phyloP scores from a whole-genome alignment of 768 basidiomycete species.

The Ramaria sp. region DNA sequence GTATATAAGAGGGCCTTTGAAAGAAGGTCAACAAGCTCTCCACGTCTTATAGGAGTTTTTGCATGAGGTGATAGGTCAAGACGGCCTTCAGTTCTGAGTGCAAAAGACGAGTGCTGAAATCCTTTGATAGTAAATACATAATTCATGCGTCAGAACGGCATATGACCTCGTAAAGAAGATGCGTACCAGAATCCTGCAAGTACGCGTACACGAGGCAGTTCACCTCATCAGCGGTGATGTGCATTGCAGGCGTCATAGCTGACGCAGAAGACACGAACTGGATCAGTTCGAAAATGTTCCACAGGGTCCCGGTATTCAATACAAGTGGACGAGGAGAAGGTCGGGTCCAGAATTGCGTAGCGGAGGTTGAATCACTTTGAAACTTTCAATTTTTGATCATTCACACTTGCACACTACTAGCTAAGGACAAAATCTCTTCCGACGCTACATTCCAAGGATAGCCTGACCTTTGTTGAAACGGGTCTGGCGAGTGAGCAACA shows the following conservation, averaged over 20 bases:
- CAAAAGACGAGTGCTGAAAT: constrained; percentile 73
- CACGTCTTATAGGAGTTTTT: constrained; percentile 66
- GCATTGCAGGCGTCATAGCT: constrained; percentile 38
- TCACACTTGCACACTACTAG: background rate
- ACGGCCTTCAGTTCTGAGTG: constrained; percentile 63
- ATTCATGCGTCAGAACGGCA: background rate
- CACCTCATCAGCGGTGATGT: constrained; percentile 71
- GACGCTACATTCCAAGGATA: too few species aligned
- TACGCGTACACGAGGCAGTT: constrained; percentile 82
- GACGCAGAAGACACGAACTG: background rate
- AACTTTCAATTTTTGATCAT: background rate
- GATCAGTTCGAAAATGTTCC: background rate
- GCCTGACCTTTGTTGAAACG: too few species aligned
- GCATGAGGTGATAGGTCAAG: constrained; percentile 55
- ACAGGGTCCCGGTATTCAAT: background rate
- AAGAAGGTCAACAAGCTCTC: constrained; percentile 72
- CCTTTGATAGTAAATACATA: constrained; percentile 32
- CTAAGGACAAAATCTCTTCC: too few species aligned
- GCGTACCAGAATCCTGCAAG: constrained; percentile 67
- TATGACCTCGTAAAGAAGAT: background rate
- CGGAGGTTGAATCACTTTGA: background rate
- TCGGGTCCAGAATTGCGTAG: background rate
- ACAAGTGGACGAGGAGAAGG: background rate
- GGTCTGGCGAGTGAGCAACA: too few species aligned
- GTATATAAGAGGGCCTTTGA: constrained; percentile 70